Evolutionary conservation across 2,329 filamentous ascomycete genomes (phyloP), one percentile per base, ranked within the genome.

Genomic region (Claviceps sp.): DNA sequence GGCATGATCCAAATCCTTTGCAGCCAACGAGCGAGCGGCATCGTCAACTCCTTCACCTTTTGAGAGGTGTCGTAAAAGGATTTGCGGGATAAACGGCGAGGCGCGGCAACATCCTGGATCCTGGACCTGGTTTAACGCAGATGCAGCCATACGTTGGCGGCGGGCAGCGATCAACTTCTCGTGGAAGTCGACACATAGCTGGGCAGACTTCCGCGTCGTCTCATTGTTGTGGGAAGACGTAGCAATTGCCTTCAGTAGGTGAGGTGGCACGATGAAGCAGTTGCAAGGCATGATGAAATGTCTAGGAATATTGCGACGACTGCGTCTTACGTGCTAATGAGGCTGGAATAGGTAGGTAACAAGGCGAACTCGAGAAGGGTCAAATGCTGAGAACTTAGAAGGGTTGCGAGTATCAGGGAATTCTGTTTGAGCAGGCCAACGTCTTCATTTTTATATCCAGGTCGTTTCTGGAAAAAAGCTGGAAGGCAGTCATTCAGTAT

Each of bases 221-320:
- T 69, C 63, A 2, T 67, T 60, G 40, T 72, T 72, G 53, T 56
- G 54, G 3, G 63, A 56, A 40, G 67, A 68, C 47, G 71, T 63
- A 37, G 69, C 68, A 50, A 76, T 72, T 51, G 65, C 66, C 37
- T 59, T 63, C 22, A 76, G 65, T 11, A 76, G 64, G 52, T 76
- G 70, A 20, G 73, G 72, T 20, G 72, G 72, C 4, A 75, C 67
- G 52, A 73, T 67, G 54, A 63, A 69, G 60, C 70, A 73, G 52
- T 58, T 60, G 41, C 53, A 52, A 40, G 58, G 20, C 59, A 60
- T 60, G 48, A 18, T 52, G 47, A 24, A 18, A 24, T 37, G 18
- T 46, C 11, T 24, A 16, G 5, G 14, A 41, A 51, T 20, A 14
- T 20, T 46, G 34, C 4, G 47, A 40, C 26, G 14, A 37, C 5